Conservation (phyloP, 2,329 filamentous ascomycete genomes). For the Verticillium albo-atrum region DNA sequence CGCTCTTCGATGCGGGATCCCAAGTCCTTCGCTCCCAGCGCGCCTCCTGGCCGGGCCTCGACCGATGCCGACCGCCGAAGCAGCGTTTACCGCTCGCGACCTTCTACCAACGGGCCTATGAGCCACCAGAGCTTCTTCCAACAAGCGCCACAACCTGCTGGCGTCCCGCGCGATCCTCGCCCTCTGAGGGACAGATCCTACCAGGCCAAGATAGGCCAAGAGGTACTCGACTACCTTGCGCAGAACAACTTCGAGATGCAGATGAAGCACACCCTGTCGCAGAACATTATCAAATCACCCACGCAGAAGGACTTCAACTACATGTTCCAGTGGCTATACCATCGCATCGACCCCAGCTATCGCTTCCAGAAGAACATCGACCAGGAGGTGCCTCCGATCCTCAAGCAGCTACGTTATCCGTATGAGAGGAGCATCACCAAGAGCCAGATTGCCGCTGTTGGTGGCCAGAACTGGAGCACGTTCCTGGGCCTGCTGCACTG, state of each 20-base stretch:
- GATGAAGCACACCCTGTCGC: slow-evolving; percentile 89
- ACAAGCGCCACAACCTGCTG: slow-evolving; percentile 74
- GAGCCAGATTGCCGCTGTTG: slow-evolving; percentile 89
- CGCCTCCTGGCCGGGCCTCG: slow-evolving; percentile 38
- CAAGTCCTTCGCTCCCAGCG: slow-evolving; percentile 38
- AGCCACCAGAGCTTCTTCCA: slow-evolving; percentile 93
- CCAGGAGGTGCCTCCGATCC: slow-evolving; percentile 84
- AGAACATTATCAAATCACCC: slow-evolving; percentile 86
- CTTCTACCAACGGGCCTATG: slow-evolving; percentile 62
- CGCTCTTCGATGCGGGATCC: slow-evolving; percentile 75
- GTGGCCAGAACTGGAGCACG: slow-evolving; percentile 94
- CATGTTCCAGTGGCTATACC: slow-evolving; percentile 98
- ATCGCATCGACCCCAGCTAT: slow-evolving; percentile 90
- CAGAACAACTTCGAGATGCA: slow-evolving; percentile 97
- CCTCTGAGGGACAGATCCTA: slow-evolving; percentile 78
- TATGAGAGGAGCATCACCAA: slow-evolving; percentile 96
- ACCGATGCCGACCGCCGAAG: slow-evolving; percentile 63
- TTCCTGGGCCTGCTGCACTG: slow-evolving; percentile 93
- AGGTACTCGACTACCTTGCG: slow-evolving; percentile 86
- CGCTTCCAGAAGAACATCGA: slow-evolving; percentile 93
- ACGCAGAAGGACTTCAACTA: slow-evolving; percentile 98
- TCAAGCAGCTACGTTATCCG: slow-evolving; percentile 92
- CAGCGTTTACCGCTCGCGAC: slow-evolving; percentile 72
- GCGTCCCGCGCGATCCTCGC: slow-evolving; percentile 80
- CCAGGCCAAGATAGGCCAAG: slow-evolving; percentile 78